Conservation (phyloP, 768 basidiomycete species). For the Clitopilus hobsonii region DNA sequence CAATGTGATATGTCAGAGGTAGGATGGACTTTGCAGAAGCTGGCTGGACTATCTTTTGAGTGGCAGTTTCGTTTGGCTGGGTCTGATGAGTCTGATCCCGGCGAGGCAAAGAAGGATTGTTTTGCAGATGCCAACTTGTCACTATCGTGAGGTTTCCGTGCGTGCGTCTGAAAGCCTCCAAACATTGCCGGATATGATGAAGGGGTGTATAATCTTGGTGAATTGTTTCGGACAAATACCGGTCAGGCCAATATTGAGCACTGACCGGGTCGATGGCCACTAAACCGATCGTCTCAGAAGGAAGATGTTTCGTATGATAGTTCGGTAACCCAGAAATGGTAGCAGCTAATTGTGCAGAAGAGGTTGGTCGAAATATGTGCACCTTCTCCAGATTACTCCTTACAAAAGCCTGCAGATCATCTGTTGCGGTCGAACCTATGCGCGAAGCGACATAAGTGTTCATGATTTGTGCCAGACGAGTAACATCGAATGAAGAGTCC, state of each 20-base stretch:
- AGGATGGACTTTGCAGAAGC: slow-evolving; percentile 2
- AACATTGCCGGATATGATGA: slow-evolving; percentile 40
- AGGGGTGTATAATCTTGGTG: slow-evolving; percentile 24
- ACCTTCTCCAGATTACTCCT: slow-evolving; percentile 44
- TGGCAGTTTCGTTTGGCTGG: not conserved
- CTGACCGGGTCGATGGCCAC: slow-evolving; percentile 75
- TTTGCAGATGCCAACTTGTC: slow-evolving; percentile 57
- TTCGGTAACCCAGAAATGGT: slow-evolving; percentile 55
- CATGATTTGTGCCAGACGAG: slow-evolving; percentile 43
- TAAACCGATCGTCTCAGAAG: slow-evolving; percentile 54
- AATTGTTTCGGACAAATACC: slow-evolving; percentile 47
- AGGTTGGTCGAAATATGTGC: slow-evolving; percentile 66
- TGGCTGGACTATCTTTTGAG: slow-evolving; percentile 12
- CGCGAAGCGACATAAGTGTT: slow-evolving; percentile 34
- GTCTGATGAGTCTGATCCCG: not conserved
- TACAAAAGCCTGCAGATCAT: slow-evolving; percentile 23
- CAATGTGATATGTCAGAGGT: slow-evolving; percentile 14
- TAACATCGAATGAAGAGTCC: slow-evolving; percentile 59
- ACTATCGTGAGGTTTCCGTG: slow-evolving; percentile 49
- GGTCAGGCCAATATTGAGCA: slow-evolving; percentile 75
- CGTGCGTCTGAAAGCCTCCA: slow-evolving; percentile 43
- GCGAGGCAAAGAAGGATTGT: not conserved
- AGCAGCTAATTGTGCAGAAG: slow-evolving; percentile 64
- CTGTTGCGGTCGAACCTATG: slow-evolving; percentile 27
- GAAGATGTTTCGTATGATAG: slow-evolving; percentile 45